Evolutionary conservation across 2,329 filamentous ascomycete genomes (phyloP).

Genomic region (Aspergillus luchuensis): DNA sequence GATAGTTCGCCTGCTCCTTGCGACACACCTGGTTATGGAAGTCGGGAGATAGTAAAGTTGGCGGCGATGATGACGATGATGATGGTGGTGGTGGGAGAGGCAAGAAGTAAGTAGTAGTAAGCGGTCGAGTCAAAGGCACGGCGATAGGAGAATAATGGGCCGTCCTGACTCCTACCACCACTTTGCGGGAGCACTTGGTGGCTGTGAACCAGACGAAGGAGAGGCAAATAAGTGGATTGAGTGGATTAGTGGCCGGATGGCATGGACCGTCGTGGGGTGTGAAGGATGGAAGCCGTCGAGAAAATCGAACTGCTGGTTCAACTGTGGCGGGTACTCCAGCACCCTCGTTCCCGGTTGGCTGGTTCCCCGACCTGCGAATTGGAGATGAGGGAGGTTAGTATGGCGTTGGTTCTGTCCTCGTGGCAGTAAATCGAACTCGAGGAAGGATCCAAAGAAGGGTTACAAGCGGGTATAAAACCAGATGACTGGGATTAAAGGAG

Average conservation of each 20-base stretch:
- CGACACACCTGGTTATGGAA: not conserved
- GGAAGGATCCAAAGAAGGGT: not conserved
- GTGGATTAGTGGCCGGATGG: constrained; percentile 3
- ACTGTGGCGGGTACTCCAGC: constrained; percentile 8
- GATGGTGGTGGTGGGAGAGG: not conserved
- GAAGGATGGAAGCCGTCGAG: not conserved
- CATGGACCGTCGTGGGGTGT: constrained; percentile 3
- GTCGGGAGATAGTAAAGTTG: not conserved
- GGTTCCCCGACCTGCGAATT: constrained; percentile 1
- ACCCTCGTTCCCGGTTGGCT: constrained; percentile 1
- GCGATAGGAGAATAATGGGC: not conserved
- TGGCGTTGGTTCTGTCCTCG: not conserved
- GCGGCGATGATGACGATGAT: not conserved
- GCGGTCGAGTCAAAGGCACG: not conserved
- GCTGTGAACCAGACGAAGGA: constrained; percentile 1
- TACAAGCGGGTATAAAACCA: not conserved
- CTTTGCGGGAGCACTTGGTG: not conserved
- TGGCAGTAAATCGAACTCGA: no score
- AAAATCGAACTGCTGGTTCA: constrained; percentile 5
- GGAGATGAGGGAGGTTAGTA: not conserved
- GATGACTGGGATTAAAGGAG: not conserved
- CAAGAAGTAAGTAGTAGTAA: not conserved
- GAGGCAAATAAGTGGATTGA: not conserved
- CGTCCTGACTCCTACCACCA: not conserved
- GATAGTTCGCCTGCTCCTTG: not conserved